Conservation (phyloP, 192 early-diverging fungal genomes). For the Podila minutissima region DNA sequence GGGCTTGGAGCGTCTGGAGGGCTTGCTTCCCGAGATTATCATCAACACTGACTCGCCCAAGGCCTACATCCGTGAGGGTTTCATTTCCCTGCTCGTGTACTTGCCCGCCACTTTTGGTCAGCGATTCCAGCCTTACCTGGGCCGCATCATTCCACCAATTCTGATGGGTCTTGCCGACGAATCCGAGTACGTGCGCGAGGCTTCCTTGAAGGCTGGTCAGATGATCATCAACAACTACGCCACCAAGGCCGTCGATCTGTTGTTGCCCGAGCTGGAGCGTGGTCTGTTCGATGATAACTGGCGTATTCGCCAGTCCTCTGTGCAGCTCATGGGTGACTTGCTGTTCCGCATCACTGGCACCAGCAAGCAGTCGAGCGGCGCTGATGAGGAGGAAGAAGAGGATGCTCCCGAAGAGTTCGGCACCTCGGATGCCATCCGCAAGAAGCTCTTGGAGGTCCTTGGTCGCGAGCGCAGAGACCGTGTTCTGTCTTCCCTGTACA, state of each 20-base stretch:
- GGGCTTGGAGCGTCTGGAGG: conserved; percentile 86
- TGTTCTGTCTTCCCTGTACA: conserved; percentile 92
- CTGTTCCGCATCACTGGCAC: conserved; percentile 93
- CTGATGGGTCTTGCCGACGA: conserved; percentile 95
- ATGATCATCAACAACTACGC: conserved; percentile 95
- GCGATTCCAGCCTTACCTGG: conserved; percentile 92
- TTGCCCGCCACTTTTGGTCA: conserved; percentile 95
- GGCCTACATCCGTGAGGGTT: conserved; percentile 93
- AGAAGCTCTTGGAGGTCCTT: conserved; percentile 80
- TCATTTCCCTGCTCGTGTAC: conserved; percentile 94
- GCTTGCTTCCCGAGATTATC: conserved; percentile 90
- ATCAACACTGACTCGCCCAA: conserved; percentile 76
- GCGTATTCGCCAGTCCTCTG: conserved; percentile 95
- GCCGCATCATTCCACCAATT: conserved; percentile 87
- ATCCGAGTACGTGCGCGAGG: conserved; percentile 90
- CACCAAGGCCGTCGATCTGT: conserved; percentile 83
- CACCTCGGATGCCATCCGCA: conserved; percentile 70
- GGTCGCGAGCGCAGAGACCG: conserved; percentile 87
- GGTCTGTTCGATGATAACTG: conserved; percentile 94
- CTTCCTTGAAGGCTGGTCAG: conserved; percentile 91
- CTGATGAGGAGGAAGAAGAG: conserved; percentile 66
- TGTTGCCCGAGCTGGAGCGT: conserved; percentile 91
- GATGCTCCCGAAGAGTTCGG: conserved; percentile 66
- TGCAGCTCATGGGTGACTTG: conserved; percentile 95
- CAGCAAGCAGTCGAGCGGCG: conserved; percentile 53